A percentile compares a stretch with the other conserved stretches of the same genome.
Evolutionary conservation across 805 yeast genomes (phyloP).

Genomic region (Teunomyces gatunensis): DNA sequence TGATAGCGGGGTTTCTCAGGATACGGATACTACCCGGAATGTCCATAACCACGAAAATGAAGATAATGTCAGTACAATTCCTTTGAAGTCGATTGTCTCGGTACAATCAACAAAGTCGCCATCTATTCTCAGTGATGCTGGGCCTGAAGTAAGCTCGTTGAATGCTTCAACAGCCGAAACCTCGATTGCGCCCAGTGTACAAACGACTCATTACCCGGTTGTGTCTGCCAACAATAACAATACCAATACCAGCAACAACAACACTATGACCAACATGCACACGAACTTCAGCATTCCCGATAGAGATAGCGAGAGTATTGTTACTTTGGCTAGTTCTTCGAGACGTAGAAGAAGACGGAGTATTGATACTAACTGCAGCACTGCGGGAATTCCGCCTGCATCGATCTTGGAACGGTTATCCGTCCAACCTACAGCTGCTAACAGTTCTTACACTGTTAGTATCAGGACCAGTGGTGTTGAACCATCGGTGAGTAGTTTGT

Average conservation of each 20-base stretch:
- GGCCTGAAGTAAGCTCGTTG: constrained; percentile 27
- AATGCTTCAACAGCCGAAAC: constrained; percentile 51
- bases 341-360: constrained; percentile 40
- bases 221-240: background rate
- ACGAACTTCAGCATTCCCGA: constrained; percentile 14
- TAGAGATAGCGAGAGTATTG: constrained; percentile 42
- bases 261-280: background rate
- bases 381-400: constrained; percentile 73
- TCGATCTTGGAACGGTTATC: constrained; percentile 57
- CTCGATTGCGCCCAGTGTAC: constrained; percentile 44
- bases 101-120: constrained; percentile 40
- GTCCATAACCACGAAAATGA: constrained; percentile 6
- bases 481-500: constrained; percentile 12
- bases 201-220: constrained; percentile 9
- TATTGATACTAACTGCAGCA: constrained; percentile 57
- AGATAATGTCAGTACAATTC: constrained; percentile 48
- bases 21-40: background rate
- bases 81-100: constrained; percentile 46
- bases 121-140: constrained; percentile 32
- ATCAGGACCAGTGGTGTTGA: constrained; percentile 14
- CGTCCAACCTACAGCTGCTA: constrained; percentile 30
- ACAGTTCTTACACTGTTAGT: constrained; percentile 17
- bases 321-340: constrained; percentile 42
- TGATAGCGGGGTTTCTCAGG: background rate
- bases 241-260: background rate